Conservation (phyloP, 768 basidiomycete genomes). For the Phaeotremella skinneri region DNA sequence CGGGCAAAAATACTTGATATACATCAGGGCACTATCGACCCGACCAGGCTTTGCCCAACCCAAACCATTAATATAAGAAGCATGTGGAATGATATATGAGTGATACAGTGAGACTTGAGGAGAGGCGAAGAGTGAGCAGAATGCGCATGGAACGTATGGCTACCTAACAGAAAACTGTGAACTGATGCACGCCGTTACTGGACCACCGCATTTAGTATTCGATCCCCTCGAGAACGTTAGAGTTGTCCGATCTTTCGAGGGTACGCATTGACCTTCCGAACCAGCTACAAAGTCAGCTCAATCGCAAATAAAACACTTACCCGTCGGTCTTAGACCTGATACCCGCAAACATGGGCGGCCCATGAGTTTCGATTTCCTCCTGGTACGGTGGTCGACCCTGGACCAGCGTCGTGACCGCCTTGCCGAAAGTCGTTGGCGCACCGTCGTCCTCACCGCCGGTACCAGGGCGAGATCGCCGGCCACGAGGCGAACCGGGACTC, state of each 20-base stretch:
- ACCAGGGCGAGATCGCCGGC: neutral
- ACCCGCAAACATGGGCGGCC: slow-evolving; percentile 16
- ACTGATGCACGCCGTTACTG: too few relatives aligned
- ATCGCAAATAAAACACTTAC: slow-evolving; percentile 24
- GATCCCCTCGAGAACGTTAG: slow-evolving; percentile 3
- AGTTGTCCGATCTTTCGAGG: slow-evolving; percentile 22
- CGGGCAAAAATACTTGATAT: too few relatives aligned
- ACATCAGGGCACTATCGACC: too few relatives aligned
- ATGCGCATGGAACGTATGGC: too few relatives aligned
- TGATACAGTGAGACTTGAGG: too few relatives aligned
- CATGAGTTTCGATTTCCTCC: neutral
- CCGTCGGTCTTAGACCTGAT: slow-evolving; percentile 34
- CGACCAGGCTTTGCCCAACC: too few relatives aligned
- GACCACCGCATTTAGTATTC: too few relatives aligned
- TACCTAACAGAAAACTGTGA: too few relatives aligned
- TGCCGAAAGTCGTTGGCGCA: neutral
- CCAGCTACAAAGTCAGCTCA: slow-evolving; percentile 13
- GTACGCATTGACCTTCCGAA: slow-evolving; percentile 20
- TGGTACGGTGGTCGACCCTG: too few relatives aligned
- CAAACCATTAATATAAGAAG: too few relatives aligned
- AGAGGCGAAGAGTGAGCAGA: too few relatives aligned
- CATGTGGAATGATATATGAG: too few relatives aligned
- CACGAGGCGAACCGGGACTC: neutral
- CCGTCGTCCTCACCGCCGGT: neutral
- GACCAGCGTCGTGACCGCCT: neutral